These are phyloP conservation scores for Stagonosporopsis tanaceti DNA, from an alignment of 2,329 filamentous ascomycete genomes.

Conservation along the genomic window DNA sequence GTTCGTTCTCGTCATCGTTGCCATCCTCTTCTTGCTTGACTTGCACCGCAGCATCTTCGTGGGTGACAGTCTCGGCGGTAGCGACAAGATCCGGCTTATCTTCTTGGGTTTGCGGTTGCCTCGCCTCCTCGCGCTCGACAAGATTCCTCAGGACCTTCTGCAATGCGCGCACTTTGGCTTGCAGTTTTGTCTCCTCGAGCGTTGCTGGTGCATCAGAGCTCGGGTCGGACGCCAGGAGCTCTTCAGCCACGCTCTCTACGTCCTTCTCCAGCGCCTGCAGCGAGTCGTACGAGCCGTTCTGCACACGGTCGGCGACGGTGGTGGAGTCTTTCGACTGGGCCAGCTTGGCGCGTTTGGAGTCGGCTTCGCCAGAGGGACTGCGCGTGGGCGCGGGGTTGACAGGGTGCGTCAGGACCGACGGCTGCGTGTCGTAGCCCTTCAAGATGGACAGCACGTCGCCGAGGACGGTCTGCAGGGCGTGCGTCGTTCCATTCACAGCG, in stretches of 20 bases:
- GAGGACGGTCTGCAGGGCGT: constrained; percentile 45
- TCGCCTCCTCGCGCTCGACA: constrained; percentile 40
- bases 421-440: constrained; percentile 54
- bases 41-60: constrained; percentile 23
- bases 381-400: constrained; percentile 41
- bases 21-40: constrained; percentile 35
- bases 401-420: constrained; percentile 55
- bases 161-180: constrained; percentile 45
- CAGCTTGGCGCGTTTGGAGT: constrained; percentile 56
- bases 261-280: constrained; percentile 55
- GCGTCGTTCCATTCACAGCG: constrained; percentile 27
- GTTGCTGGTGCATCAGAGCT: constrained; percentile 36
- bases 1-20: constrained; percentile 30
- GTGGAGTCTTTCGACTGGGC: constrained; percentile 42
- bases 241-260: constrained; percentile 50
- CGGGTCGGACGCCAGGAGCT: constrained; percentile 49
- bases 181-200: constrained; percentile 46
- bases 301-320: constrained; percentile 50
- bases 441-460: constrained; percentile 54
- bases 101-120: constrained; percentile 20
- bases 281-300: constrained; percentile 50
- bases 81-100: constrained; percentile 17
- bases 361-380: constrained; percentile 50
- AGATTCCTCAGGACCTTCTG: constrained; percentile 42
- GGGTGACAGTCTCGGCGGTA: constrained; percentile 16